Evolutionary conservation across 1,284 basidiomycete species (phyloP).

Genomic region (Exsudoporus floridanus): DNA sequence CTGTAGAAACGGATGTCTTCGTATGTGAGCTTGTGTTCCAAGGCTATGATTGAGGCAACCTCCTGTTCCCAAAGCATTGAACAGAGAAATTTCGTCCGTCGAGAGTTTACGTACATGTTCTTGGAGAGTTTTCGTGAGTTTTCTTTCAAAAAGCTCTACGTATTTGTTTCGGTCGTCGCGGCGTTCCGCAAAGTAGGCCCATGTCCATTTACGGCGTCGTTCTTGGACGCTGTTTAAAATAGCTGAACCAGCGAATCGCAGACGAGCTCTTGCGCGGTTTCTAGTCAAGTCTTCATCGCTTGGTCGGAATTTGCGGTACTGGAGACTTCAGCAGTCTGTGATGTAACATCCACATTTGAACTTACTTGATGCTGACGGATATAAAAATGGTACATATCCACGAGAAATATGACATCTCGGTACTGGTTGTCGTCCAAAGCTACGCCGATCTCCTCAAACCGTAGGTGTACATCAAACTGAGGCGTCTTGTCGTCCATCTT

Average conservation of each 20-base stretch:
- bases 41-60: constrained; percentile 52
- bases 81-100: constrained; percentile 4
- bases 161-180: constrained; percentile 85
- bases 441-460: constrained; percentile 95
- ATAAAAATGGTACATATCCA: constrained; percentile 98
- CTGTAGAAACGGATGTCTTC: constrained; percentile 98
- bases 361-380: constrained; percentile 83
- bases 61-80: constrained; percentile 49
- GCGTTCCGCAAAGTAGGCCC: constrained; percentile 88
- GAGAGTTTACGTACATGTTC: constrained; percentile 40
- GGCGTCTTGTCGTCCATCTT: constrained; percentile 72
- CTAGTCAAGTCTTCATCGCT: constrained; percentile 57
- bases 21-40: constrained; percentile 87
- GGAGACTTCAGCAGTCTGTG: constrained; percentile 6
- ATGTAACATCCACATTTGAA: not conserved
- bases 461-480: constrained; percentile 85
- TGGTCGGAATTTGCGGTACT: constrained; percentile 86
- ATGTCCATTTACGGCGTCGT: constrained; percentile 84
- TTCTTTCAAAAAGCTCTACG: constrained; percentile 86
- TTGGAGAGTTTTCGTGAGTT: constrained; percentile 54
- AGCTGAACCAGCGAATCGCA: constrained; percentile 81
- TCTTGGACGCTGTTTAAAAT: constrained; percentile 89
- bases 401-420: constrained; percentile 87
- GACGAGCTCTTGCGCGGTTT: constrained; percentile 72
- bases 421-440: constrained; percentile 95